These are phyloP conservation scores for Rhytidhysteron rufulum DNA, from an alignment of 2,329 filamentous ascomycete genomes.

Conservation along the genomic window DNA sequence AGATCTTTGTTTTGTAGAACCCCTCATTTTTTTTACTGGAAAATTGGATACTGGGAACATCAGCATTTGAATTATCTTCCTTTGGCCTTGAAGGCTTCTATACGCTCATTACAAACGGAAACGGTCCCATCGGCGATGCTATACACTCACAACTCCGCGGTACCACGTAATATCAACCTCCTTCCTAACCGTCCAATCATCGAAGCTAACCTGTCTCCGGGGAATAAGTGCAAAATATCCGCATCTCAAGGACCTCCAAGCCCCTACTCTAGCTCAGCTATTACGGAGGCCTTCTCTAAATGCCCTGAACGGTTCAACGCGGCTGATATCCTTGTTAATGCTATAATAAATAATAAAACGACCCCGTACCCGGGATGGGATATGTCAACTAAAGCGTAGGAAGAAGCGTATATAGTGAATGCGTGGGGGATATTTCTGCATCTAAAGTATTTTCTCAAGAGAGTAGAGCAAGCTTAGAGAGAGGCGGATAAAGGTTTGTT, in stretches of 20 bases:
- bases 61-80: constrained; percentile 40
- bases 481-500: constrained; percentile 43
- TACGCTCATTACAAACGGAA: constrained; percentile 53
- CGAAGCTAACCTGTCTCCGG: constrained; percentile 43
- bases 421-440: constrained; percentile 52
- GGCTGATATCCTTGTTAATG: constrained; percentile 52
- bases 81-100: constrained; percentile 47
- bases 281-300: constrained; percentile 35
- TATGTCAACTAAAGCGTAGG: constrained; percentile 49
- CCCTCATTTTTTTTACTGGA: not conserved
- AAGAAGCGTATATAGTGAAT: constrained; percentile 49
- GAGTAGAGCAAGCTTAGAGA: constrained; percentile 38
- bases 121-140: constrained; percentile 49
- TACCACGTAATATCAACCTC: constrained; percentile 30
- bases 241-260: constrained; percentile 19
- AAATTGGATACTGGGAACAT: not conserved
- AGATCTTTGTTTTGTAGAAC: too few species aligned
- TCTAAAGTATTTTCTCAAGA: constrained; percentile 53
- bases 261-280: not conserved
- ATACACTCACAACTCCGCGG: constrained; percentile 52
- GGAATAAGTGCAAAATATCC: constrained; percentile 48
- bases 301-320: constrained; percentile 47
- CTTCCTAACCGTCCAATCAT: constrained; percentile 24
- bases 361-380: constrained; percentile 51
- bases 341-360: constrained; percentile 50